These are phyloP conservation scores for Amanita fuliginea DNA, from an alignment of 768 basidiomycete genomes.

Conservation along the genomic window DNA sequence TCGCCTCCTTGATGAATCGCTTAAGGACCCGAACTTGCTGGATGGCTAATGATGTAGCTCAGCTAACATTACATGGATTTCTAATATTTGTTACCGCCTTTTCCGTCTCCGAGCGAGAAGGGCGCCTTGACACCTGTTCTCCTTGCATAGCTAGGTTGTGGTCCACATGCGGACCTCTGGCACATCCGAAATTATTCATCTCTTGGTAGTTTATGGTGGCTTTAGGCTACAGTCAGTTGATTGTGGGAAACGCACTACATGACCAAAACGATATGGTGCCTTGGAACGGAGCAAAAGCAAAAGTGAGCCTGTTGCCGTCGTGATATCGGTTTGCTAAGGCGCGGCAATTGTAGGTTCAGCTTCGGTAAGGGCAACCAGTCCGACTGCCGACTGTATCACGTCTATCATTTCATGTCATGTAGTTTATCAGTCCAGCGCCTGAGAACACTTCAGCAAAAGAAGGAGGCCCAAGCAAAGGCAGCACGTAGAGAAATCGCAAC, in stretches of 20 bases:
- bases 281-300: conserved; percentile 50
- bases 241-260: neutral
- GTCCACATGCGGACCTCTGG: no score
- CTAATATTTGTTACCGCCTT: no score
- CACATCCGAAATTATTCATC: no score
- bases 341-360: conserved; percentile 29
- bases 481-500: conserved; percentile 74
- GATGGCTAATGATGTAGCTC: no score
- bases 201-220: no score
- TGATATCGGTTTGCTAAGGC: conserved; percentile 6
- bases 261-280: conserved; percentile 25
- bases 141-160: no score
- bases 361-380: conserved; percentile 20
- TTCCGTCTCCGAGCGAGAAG: no score
- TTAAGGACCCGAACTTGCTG: no score
- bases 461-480: conserved; percentile 64
- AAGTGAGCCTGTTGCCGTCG: conserved; percentile 14
- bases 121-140: no score
- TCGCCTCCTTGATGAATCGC: no score
- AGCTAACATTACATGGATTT: no score
- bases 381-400: conserved; percentile 2
- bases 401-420: conserved; percentile 1
- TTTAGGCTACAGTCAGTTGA: no score
- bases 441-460: conserved; percentile 86
- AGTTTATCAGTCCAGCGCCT: conserved; percentile 81